Conservation (phyloP, 345 rosid species). For the Lepidium africanum region DNA sequence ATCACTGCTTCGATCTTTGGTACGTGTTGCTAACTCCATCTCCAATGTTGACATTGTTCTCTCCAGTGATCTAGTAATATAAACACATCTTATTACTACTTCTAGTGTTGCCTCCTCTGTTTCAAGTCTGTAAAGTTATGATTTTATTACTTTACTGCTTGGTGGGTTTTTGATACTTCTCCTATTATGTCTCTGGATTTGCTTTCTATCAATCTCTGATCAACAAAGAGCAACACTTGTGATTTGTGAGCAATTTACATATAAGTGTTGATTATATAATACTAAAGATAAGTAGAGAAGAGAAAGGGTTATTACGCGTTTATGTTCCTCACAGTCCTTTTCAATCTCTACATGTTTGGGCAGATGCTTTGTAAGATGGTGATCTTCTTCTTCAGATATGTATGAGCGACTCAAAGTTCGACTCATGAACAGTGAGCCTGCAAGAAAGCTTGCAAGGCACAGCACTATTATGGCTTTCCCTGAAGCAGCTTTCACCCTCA, state of each 20-base stretch:
- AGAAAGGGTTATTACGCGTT: slow-evolving; percentile 44
- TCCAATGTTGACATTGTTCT: slow-evolving; percentile 59
- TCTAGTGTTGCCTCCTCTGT: neutral
- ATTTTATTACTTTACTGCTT: slow-evolving; percentile 37
- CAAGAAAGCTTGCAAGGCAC: slow-evolving; percentile 67
- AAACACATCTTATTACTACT: neutral
- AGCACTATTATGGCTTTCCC: slow-evolving; percentile 53
- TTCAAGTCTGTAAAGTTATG: neutral
- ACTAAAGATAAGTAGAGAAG: neutral
- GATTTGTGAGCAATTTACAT: neutral
- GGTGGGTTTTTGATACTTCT: slow-evolving; percentile 63
- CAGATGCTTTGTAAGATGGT: slow-evolving; percentile 17
- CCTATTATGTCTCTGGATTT: slow-evolving; percentile 49
- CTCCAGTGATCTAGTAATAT: slow-evolving; percentile 47
- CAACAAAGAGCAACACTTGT: neutral
- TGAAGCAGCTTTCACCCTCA: slow-evolving; percentile 61
- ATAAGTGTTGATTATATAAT: neutral
- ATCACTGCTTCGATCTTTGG: slow-evolving; percentile 18
- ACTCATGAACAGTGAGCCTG: slow-evolving; percentile 56
- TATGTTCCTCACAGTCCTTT: slow-evolving; percentile 59
- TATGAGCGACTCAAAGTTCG: slow-evolving; percentile 35
- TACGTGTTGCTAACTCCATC: slow-evolving; percentile 54
- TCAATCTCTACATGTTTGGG: slow-evolving; percentile 24
- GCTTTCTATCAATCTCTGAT: slow-evolving; percentile 55
- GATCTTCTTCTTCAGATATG: slow-evolving; percentile 15